These are phyloP conservation scores for Cryptococcus sp. DNA, from an alignment of 1,284 basidiomycete genomes.

Conservation along the genomic window DNA sequence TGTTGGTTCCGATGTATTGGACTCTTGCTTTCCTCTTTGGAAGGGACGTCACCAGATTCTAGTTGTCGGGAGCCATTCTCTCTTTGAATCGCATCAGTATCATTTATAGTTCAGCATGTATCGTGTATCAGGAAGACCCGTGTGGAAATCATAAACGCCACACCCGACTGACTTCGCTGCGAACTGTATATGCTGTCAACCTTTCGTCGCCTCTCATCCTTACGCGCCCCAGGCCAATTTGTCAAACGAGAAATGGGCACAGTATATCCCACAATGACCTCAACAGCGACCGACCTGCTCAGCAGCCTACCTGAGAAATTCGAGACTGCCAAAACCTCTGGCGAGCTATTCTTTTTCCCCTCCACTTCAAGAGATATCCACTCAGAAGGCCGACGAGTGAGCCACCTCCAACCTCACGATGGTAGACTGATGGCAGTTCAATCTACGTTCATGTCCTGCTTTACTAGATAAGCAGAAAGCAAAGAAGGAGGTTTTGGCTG, in stretches of 20 bases:
- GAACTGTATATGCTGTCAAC: too few species aligned
- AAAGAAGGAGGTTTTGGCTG: slow-evolving; percentile 26
- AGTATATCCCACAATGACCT: slow-evolving; percentile 27
- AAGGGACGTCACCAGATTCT: slow-evolving; percentile 72
- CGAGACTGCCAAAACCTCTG: slow-evolving; percentile 59
- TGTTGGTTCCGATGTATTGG: slow-evolving; percentile 64
- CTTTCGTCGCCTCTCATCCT: too few species aligned
- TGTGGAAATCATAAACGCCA: too few species aligned
- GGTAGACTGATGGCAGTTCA: slow-evolving; percentile 56
- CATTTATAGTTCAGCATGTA: too few species aligned
- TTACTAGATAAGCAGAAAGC: slow-evolving; percentile 61
- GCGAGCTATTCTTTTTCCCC: slow-evolving; percentile 71
- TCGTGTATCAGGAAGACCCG: too few species aligned
- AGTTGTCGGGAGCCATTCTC: slow-evolving; percentile 20
- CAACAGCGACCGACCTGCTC: slow-evolving; percentile 55
- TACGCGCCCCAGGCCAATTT: too few species aligned
- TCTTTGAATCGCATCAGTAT: too few species aligned
- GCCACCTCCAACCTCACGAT: slow-evolving; percentile 7
- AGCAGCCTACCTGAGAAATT: slow-evolving; percentile 58
- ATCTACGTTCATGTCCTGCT: slow-evolving; percentile 74
- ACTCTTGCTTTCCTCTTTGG: slow-evolving; percentile 62
- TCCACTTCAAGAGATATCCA: slow-evolving; percentile 60
- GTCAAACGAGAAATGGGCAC: not conserved
- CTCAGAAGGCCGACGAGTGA: slow-evolving; percentile 62
- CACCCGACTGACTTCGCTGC: too few species aligned